Conservation (phyloP, 495 filamentous ascomycete genomes). For the Penicillium herquei region DNA sequence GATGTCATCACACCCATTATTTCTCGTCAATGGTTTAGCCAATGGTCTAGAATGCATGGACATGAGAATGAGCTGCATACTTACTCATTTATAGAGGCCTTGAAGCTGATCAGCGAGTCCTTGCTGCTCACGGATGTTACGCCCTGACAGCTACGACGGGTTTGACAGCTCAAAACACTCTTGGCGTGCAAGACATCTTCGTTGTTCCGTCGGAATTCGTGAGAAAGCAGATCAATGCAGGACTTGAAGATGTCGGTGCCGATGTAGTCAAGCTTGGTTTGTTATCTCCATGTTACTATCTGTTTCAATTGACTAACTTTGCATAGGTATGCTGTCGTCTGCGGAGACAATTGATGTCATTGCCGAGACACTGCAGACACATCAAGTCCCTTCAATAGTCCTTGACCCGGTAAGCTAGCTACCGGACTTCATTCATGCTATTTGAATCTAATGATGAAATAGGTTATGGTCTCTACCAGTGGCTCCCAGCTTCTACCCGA, state of each 20-base stretch:
- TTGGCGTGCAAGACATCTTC: conserved; percentile 79
- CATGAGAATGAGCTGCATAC: neutral
- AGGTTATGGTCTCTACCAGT: conserved; percentile 93
- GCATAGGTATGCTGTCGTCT: conserved; percentile 83
- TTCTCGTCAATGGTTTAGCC: neutral
- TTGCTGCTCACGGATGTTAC: conserved; percentile 88
- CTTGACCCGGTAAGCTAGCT: conserved; percentile 71
- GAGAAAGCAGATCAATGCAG: conserved; percentile 78
- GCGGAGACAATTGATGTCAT: conserved; percentile 73
- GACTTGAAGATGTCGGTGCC: conserved; percentile 76
- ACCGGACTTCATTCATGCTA: too few relatives aligned
- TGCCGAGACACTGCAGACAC: conserved; percentile 60
- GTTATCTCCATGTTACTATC: conserved; percentile 9
- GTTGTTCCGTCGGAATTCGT: conserved; percentile 76
- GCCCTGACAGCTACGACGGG: conserved; percentile 97
- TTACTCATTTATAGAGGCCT: conserved; percentile 63
- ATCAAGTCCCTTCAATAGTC: conserved; percentile 63
- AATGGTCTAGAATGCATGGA: neutral
- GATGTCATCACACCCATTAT: neutral
- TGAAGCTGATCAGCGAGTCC: conserved; percentile 94
- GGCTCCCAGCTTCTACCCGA: conserved; percentile 73
- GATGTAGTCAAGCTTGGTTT: conserved; percentile 91
- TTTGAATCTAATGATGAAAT: conserved; percentile 10
- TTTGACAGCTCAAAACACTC: conserved; percentile 91
- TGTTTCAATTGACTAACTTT: neutral